phyloP scores from a whole-genome alignment of 2,329 filamentous ascomycete species.

The Eutypa lata region DNA sequence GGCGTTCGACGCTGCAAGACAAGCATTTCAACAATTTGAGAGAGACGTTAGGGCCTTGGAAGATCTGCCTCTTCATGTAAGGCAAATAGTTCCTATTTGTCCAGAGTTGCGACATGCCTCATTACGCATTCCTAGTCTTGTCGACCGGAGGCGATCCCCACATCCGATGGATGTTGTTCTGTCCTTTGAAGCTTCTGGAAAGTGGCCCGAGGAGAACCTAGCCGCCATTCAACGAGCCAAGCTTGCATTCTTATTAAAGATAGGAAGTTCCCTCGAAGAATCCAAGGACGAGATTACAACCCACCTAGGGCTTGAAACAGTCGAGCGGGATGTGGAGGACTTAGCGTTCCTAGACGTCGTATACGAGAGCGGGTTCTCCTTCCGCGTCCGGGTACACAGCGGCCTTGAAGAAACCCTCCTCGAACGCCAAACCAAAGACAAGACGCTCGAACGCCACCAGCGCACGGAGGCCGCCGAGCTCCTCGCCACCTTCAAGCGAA shows the following conservation, averaged over 20 bases:
- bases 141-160: slow-evolving; percentile 40
- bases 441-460: slow-evolving; percentile 59
- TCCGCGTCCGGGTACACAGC: slow-evolving; percentile 84
- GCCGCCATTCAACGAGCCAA: slow-evolving; percentile 91
- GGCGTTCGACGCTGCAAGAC: slow-evolving; percentile 65
- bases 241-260: slow-evolving; percentile 78
- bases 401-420: slow-evolving; percentile 82
- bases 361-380: slow-evolving; percentile 68
- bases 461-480: slow-evolving; percentile 69
- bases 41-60: slow-evolving; percentile 73
- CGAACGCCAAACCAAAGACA: slow-evolving; percentile 74
- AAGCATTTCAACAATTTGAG: slow-evolving; percentile 71
- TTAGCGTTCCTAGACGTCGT: slow-evolving; percentile 78
- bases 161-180: slow-evolving; percentile 74
- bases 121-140: slow-evolving; percentile 47
- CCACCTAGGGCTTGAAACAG: slow-evolving; percentile 78
- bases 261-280: slow-evolving; percentile 67
- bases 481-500: slow-evolving; percentile 67
- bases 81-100: slow-evolving; percentile 72
- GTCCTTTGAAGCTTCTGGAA: slow-evolving; percentile 88
- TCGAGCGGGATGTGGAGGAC: slow-evolving; percentile 66
- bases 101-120: slow-evolving; percentile 73
- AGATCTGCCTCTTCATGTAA: slow-evolving; percentile 81
- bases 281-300: slow-evolving; percentile 59
- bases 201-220: slow-evolving; percentile 84